A percentile compares a stretch with the other conserved stretches of the same genome.
Conservation (phyloP, 371 early-diverging fungal genomes). For the Lichtheimia ornata region DNA sequence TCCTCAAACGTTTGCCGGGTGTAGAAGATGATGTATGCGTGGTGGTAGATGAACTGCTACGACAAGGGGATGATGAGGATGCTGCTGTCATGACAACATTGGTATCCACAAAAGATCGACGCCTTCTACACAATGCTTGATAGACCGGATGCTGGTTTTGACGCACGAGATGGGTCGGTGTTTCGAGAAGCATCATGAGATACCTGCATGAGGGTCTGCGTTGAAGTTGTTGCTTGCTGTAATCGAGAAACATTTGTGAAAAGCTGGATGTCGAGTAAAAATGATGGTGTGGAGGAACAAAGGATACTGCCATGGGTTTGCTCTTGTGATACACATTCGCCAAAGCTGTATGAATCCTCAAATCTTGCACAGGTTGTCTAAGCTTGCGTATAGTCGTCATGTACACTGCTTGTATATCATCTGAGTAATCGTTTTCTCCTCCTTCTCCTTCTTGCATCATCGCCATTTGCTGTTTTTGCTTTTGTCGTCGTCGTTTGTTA, state of each 20-base stretch:
- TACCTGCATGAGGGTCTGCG: conserved; percentile 16
- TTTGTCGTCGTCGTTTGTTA: background rate
- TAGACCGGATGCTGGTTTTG: conserved; percentile 25
- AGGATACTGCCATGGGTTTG: no score
- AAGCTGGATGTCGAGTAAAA: background rate
- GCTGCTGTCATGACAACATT: conserved; percentile 14
- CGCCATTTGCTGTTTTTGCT: background rate
- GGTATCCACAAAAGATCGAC: conserved; percentile 24
- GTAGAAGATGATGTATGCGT: background rate
- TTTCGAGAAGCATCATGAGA: conserved; percentile 28
- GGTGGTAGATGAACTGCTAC: background rate
- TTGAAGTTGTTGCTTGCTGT: background rate
- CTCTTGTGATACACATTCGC: background rate
- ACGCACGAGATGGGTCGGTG: conserved; percentile 17
- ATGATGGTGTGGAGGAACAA: no score
- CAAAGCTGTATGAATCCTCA: conserved; percentile 3
- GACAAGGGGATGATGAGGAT: background rate
- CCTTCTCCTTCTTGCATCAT: no score
- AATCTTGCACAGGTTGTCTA: background rate
- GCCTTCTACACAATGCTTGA: conserved; percentile 15
- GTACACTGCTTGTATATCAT: background rate
- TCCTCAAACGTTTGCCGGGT: background rate
- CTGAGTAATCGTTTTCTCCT: no score
- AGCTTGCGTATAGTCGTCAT: background rate
- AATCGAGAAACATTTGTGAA: background rate